Conservation (phyloP, 306 rosid genomes). For the Pyrus bretschneideri region DNA sequence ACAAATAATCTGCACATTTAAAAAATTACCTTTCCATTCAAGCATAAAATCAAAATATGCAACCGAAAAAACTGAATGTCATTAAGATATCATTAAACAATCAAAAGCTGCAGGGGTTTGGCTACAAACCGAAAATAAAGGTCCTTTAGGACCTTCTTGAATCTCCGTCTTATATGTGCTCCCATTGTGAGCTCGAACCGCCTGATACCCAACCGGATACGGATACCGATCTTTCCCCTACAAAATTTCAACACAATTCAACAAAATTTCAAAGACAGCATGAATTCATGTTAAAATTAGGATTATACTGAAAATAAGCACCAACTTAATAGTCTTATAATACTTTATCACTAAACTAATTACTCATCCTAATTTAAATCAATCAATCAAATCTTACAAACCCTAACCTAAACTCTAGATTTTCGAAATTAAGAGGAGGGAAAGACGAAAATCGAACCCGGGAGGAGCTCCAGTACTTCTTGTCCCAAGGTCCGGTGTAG, state of each 20-base stretch:
- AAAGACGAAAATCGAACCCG: conserved; percentile 49
- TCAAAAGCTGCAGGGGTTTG: background rate
- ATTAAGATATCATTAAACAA: background rate
- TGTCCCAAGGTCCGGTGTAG: conserved; percentile 71
- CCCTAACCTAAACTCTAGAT: background rate
- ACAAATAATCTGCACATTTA: conserved; percentile 45
- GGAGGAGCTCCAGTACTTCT: conserved; percentile 91
- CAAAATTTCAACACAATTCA: conserved; percentile 3
- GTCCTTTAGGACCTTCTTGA: conserved; percentile 76
- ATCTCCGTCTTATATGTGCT: conserved; percentile 63
- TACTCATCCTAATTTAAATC: background rate
- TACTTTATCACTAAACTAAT: background rate
- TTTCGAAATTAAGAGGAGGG: background rate
- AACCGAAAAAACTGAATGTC: background rate
- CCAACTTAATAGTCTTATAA: too few species aligned
- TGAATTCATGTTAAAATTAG: too few species aligned
- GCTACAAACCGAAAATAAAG: conserved; percentile 59
- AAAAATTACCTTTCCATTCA: background rate
- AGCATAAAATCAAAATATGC: background rate
- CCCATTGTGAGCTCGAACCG: conserved; percentile 61
- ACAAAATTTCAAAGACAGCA: background rate
- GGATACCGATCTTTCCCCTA: conserved; percentile 95
- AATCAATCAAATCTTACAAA: background rate
- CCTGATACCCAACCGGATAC: conserved; percentile 76
- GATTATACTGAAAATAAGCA: too few species aligned